Base-by-base conservation (phyloP, 495 filamentous ascomycete genomes). In the Usnea hakonensis region DNA sequence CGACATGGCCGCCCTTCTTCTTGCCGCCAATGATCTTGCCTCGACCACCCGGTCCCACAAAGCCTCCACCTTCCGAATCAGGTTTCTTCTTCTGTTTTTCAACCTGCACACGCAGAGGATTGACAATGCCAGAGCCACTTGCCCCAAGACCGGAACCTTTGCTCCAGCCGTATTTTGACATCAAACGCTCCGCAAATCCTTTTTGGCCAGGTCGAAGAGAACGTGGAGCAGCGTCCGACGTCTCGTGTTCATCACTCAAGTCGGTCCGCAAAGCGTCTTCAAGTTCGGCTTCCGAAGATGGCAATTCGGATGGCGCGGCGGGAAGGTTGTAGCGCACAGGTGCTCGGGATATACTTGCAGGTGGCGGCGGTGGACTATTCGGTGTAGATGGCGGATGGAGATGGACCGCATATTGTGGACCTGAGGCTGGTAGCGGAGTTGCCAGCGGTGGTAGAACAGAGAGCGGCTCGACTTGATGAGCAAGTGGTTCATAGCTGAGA, bases 161-260 rank as follows among this genome's bases (percentile, higher is more conserved):
- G 14, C 83, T 87, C 90, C 92, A 96, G 57, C 95, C 95, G 71
- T 70, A 91, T 67, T 96, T 97, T 35, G 85, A 81, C 81, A 98
- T 88, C 36, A 96, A 80, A 30, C 91, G 87, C 60, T 89, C 80
- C 4, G 91, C 94, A 68, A 95, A 96, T 62, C 85, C 87, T 67
- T 86, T 81, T 73, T 96, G 88, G 14, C 90, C 89, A 0, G 92
- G 90, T 14, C 87, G 85, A 58, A 79, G 79, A 23, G 86, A 86
- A 36, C 86, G 85, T 32, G 79, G 77, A 5, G 72, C 75, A 65
- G 83, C 80, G 21, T 62, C 60, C 30, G 40, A 35, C 21, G 21
- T 5, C 26, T 21, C 32, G 17, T 56, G 53, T 30, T 55, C 36
- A 32, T 46, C 32, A 30, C 13, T 17, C 2, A 37, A 26, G 19